These are phyloP conservation scores for Mortierella sp. DNA, from an alignment of 371 early-diverging fungal genomes.

Conservation along the genomic window DNA sequence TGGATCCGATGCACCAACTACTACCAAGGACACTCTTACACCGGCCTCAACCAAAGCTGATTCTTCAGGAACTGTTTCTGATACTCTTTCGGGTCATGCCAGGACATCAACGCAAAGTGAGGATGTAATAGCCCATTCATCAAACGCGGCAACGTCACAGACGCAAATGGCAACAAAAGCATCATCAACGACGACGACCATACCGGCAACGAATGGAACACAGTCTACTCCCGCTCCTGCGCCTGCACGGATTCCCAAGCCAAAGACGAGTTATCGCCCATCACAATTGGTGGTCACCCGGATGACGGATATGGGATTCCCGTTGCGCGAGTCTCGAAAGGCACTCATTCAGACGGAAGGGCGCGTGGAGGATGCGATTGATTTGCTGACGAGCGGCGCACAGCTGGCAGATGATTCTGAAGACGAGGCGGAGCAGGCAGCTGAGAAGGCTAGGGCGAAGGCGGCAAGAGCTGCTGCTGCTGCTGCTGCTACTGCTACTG, in stretches of 20 bases:
- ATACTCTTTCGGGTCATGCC: constrained; percentile 5
- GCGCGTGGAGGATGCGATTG: constrained; percentile 53
- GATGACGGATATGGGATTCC: constrained; percentile 54
- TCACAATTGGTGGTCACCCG: constrained; percentile 48
- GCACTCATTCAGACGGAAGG: constrained; percentile 51
- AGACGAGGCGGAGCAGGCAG: constrained; percentile 43
- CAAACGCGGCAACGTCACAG: background rate
- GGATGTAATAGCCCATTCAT: background rate
- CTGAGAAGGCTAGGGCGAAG: constrained; percentile 35
- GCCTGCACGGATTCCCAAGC: constrained; percentile 35
- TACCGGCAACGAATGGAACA: background rate
- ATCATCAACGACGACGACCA: background rate
- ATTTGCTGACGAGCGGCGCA: constrained; percentile 49
- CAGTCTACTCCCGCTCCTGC: constrained; percentile 1
- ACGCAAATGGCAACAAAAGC: background rate
- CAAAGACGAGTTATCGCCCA: constrained; percentile 51
- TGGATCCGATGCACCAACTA: constrained; percentile 5
- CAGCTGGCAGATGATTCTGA: constrained; percentile 50
- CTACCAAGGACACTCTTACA: constrained; percentile 20
- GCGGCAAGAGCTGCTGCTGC: constrained; percentile 8
- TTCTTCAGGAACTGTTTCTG: constrained; percentile 3
- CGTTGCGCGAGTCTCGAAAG: constrained; percentile 39
- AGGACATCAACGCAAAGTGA: constrained; percentile 5
- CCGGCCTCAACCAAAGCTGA: constrained; percentile 10
- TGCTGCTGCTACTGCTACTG: background rate